These are phyloP conservation scores for Hypoxylon rickii DNA, from an alignment of 495 filamentous ascomycete species.

Conservation along the genomic window DNA sequence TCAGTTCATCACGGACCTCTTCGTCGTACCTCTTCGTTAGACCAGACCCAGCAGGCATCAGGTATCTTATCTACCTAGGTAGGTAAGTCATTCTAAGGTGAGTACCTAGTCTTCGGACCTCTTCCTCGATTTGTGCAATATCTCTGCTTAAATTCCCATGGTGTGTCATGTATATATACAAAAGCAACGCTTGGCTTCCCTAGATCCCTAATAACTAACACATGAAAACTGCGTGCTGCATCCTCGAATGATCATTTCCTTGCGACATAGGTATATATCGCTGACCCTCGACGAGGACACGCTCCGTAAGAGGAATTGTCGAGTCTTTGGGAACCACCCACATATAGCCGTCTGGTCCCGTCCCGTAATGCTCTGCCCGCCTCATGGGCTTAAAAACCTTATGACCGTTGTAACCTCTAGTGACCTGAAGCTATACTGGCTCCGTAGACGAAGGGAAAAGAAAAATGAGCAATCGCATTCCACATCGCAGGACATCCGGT, in stretches of 20 bases:
- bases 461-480: not conserved
- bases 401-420: constrained; percentile 15
- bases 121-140: not conserved
- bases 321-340: constrained; percentile 6
- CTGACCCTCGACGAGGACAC: constrained; percentile 4
- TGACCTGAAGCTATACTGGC: not conserved
- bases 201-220: constrained; percentile 12
- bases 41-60: too few relatives aligned
- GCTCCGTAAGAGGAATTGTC: constrained; percentile 1
- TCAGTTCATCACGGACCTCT: too few relatives aligned
- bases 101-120: not conserved
- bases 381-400: constrained; percentile 12
- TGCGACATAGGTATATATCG: constrained; percentile 15
- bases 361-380: constrained; percentile 9
- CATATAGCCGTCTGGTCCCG: constrained; percentile 1
- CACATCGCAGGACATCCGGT: constrained; percentile 1
- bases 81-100: not conserved
- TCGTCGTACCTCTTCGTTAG: too few relatives aligned
- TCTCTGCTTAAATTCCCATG: not conserved
- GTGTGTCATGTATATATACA: constrained; percentile 31
- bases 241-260: constrained; percentile 1
- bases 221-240: constrained; percentile 8
- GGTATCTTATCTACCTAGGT: too few relatives aligned
- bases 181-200: constrained; percentile 23
- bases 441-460: constrained; percentile 2